Conservation (phyloP, 768 basidiomycete species). For the Calocybe cyanea region DNA sequence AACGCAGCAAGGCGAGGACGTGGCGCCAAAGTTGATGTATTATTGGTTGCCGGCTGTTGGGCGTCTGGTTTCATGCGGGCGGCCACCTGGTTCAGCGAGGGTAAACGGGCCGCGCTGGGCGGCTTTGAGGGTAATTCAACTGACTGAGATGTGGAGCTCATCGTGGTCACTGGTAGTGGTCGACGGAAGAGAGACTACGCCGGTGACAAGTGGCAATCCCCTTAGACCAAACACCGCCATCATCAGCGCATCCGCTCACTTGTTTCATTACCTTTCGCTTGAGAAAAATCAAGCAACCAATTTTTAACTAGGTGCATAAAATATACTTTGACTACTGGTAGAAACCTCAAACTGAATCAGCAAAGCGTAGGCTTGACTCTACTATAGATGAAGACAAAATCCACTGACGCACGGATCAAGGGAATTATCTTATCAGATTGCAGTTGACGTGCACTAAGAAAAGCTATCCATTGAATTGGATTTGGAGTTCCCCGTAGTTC, state of each 20-base stretch:
- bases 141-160: slow-evolving; percentile 17
- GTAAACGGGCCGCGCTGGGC: slow-evolving; percentile 40
- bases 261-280: not conserved
- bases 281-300: too few relatives aligned
- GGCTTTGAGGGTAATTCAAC: slow-evolving; percentile 15
- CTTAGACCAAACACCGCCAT: slow-evolving; percentile 15
- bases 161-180: slow-evolving; percentile 18
- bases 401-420: too few relatives aligned
- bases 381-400: too few relatives aligned
- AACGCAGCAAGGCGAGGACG: slow-evolving; percentile 77
- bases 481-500: too few relatives aligned
- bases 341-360: too few relatives aligned
- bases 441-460: too few relatives aligned
- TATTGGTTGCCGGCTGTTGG: slow-evolving; percentile 21
- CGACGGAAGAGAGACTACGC: slow-evolving; percentile 8
- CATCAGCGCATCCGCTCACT: not conserved
- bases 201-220: not conserved
- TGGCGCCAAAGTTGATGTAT: slow-evolving; percentile 29
- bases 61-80: slow-evolving; percentile 62
- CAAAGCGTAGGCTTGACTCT: too few relatives aligned
- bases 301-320: too few relatives aligned
- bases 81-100: slow-evolving; percentile 79
- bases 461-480: too few relatives aligned
- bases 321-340: too few relatives aligned
- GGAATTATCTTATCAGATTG: too few relatives aligned